Percentiles rank a stretch among this genome's conserved stretches.
phyloP scores from a whole-genome alignment of 2,329 filamentous ascomycete genomes.

The Didymella pinodella region DNA sequence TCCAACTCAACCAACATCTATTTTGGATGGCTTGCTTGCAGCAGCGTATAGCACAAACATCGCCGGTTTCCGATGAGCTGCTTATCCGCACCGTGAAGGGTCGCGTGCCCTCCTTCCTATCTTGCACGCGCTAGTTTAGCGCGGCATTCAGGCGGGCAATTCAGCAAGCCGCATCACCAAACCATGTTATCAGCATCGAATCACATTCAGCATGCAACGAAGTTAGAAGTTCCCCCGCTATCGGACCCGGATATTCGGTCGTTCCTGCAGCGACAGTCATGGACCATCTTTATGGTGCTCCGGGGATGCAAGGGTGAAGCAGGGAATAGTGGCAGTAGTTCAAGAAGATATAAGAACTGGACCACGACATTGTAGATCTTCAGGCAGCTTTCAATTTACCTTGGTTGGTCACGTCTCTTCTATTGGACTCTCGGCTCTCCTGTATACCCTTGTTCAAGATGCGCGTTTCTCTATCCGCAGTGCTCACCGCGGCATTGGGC shows the following conservation, averaged over 20 bases:
- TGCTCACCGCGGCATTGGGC: constrained; percentile 29
- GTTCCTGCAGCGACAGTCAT: constrained; percentile 20
- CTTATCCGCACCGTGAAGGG: constrained; percentile 10
- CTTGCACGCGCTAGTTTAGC: constrained; percentile 7
- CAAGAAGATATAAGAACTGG: constrained; percentile 3
- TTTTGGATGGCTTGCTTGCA: neutral
- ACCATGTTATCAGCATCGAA: constrained; percentile 17
- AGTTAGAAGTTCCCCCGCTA: constrained; percentile 13
- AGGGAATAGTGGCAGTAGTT: neutral
- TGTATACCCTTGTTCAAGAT: constrained; percentile 17
- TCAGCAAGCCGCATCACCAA: constrained; percentile 5
- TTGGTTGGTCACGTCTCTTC: neutral
- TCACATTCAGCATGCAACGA: constrained; percentile 7
- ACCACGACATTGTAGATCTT: neutral
- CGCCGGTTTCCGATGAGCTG: constrained; percentile 19
- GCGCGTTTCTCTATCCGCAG: constrained; percentile 26
- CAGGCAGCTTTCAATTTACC: constrained; percentile 1
- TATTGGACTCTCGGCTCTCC: neutral
- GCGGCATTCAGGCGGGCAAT: constrained; percentile 5
- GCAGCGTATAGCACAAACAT: neutral
- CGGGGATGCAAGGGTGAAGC: constrained; percentile 1
- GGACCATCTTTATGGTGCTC: constrained; percentile 3
- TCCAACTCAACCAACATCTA: neutral
- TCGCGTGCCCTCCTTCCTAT: constrained; percentile 16
- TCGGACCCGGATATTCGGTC: constrained; percentile 1